Base-by-base conservation (phyloP, 208 protist species). In the Leishmania tropica region DNA sequence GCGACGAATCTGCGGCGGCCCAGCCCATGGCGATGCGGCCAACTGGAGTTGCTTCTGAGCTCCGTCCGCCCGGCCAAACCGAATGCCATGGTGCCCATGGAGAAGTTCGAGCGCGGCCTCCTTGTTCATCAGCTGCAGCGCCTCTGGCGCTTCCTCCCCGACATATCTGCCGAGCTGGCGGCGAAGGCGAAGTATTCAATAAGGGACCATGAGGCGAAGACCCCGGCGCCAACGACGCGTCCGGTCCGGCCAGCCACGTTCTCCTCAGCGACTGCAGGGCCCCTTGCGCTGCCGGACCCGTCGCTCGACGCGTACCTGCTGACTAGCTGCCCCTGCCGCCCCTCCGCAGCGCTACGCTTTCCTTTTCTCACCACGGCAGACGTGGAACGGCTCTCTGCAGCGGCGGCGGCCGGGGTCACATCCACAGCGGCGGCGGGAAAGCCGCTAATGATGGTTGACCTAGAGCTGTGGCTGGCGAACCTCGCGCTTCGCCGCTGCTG, bases 21-120 rank as follows among this genome's bases (percentile, higher is more conserved):
- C 0, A 85, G 82, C 64, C 72, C 60, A 11, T 85, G 82, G 82
- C 82, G 60, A 2, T 85, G 82, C 62, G 60, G 82, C 2, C 71
- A 81, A 58, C 51, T 93, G 56, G 92, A 95, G 74, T 21, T 95
- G 10, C 76, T 89, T 24, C 77, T 96, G 51, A 76, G 81, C 60
- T 78, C 73, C 53, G 77, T 96, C 17, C 86, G 90, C 80, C 82
- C 79, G 80, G 75, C 72, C 56, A 31, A 40, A 60, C n/a, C 75
- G 6, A 48, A 37, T 1, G 45, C 40, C 3, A 21, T 62, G 71
- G 70, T 93, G 1, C 78, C 81, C 15, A 51, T 85, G 45, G 79
- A 82, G 1, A 74, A 83, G 40, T 92, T 94, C 80, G 53, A 89
- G 56, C 88, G 92, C 48, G 90, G 85, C 71, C 67, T 87, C 24